Evolutionary conservation across 140 eudicot species (phyloP).

Genomic region (Artemisia princeps): DNA sequence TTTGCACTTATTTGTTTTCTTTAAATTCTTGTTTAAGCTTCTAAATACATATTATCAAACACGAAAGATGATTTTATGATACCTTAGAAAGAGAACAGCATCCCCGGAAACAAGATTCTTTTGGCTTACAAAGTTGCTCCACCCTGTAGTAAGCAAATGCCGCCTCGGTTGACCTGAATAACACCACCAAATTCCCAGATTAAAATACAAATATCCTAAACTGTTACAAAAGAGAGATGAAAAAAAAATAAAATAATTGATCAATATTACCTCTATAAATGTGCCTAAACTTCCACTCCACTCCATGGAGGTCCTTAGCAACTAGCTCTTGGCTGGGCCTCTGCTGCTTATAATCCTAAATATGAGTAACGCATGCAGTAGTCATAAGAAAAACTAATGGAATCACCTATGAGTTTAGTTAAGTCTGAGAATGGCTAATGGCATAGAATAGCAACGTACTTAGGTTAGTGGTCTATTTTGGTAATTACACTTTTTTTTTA

Average conservation of each 20-base stretch:
- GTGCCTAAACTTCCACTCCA: conserved; percentile 84
- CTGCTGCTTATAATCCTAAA: conserved; percentile 72
- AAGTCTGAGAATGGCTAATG: background rate
- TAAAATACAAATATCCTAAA: background rate
- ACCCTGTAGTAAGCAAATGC: conserved; percentile 91
- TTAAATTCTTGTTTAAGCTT: background rate
- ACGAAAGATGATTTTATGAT: conserved; percentile 19
- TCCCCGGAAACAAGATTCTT: conserved; percentile 88
- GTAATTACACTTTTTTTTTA: too few species aligned
- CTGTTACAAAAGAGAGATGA: background rate
- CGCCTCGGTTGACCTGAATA: conserved; percentile 87
- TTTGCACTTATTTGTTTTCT: background rate
- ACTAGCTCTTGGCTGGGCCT: conserved; percentile 86
- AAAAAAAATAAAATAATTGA: background rate
- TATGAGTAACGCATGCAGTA: too few species aligned
- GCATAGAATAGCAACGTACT: too few species aligned
- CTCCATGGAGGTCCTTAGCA: conserved; percentile 86
- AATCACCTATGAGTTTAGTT: background rate
- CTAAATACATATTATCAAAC: conserved; percentile 5
- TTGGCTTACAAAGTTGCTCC: conserved; percentile 89
- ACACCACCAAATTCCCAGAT: conserved; percentile 16
- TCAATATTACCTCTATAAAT: conserved; percentile 64
- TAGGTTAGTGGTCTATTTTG: too few species aligned
- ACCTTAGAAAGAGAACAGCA: conserved; percentile 94
- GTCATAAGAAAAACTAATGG: too few species aligned